Percentiles rank a stretch among this genome's conserved stretches.
Evolutionary conservation across 106 monocot genomes (phyloP).

Genomic region (Acorus calamus): DNA sequence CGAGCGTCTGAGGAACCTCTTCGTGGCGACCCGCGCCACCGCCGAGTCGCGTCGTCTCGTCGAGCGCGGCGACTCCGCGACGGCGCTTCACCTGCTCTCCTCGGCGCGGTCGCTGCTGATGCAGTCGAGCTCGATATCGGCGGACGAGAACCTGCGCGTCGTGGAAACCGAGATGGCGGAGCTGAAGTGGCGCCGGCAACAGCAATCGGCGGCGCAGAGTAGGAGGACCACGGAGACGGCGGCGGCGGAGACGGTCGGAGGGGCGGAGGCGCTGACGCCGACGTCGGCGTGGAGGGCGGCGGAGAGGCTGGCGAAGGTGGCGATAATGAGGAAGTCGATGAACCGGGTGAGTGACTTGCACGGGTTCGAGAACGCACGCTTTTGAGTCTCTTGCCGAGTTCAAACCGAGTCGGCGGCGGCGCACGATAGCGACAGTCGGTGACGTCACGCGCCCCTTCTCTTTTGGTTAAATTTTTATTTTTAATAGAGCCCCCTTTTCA

Average conservation of each 20-base stretch:
- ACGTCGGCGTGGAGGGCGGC: constrained; percentile 96
- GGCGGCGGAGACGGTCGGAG: constrained; percentile 3
- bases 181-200: constrained; percentile 21
- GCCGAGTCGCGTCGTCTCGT: constrained; percentile 70
- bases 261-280: constrained; percentile 62
- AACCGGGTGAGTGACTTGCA: constrained; percentile 89
- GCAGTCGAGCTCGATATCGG: constrained; percentile 11
- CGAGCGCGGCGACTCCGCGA: constrained; percentile 42
- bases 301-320: constrained; percentile 90
- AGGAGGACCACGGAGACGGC: constrained; percentile 11
- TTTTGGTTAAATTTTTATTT: too few species aligned
- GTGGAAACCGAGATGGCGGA: constrained; percentile 39
- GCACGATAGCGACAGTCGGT: too few species aligned
- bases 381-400: constrained; percentile 16
- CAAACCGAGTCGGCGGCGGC: too few species aligned
- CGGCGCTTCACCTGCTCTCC: constrained; percentile 61
- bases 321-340: constrained; percentile 79
- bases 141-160: constrained; percentile 15
- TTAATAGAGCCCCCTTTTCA: too few species aligned
- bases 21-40: constrained; percentile 67
- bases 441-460: too few species aligned
- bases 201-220: constrained; percentile 7
- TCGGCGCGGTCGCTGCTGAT: constrained; percentile 59
- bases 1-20: constrained; percentile 48
- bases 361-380: constrained; percentile 94